A percentile compares a stretch with the other conserved stretches of the same genome.
Conservation (phyloP, 805 yeast genomes). For the Hanseniaspora clermontiae region DNA sequence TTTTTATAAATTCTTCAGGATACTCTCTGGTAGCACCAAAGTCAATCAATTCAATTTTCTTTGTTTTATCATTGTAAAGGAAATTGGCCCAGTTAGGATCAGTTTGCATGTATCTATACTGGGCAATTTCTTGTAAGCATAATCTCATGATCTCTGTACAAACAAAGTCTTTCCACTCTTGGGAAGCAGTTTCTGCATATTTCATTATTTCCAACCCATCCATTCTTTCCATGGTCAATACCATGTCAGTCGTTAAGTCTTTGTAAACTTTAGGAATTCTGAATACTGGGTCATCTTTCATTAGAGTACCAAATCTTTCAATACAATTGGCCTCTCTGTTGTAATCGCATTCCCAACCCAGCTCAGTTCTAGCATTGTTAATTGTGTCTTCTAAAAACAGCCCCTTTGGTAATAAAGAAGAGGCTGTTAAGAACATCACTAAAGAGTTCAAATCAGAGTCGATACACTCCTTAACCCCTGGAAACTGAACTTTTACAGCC, state of each 20-base stretch:
- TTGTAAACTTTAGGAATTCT: constrained; percentile 71
- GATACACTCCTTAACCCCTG: constrained; percentile 87
- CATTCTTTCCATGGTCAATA: constrained; percentile 82
- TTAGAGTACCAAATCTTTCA: constrained; percentile 50
- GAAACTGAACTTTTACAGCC: constrained; percentile 93
- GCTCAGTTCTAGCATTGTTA: constrained; percentile 82
- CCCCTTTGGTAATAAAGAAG: constrained; percentile 79
- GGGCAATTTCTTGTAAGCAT: constrained; percentile 72
- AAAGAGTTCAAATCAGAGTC: constrained; percentile 88
- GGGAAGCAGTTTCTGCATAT: constrained; percentile 43
- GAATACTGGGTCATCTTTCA: constrained; percentile 50
- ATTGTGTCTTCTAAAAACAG: constrained; percentile 81
- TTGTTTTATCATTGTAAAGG: constrained; percentile 58
- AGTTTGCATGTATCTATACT: constrained; percentile 88
- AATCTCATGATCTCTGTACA: constrained; percentile 78
- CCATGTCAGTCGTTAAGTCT: constrained; percentile 65
- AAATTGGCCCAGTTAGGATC: constrained; percentile 99
- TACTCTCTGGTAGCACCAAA: constrained; percentile 91
- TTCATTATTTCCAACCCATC: constrained; percentile 71
- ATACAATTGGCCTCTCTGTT: constrained; percentile 73
- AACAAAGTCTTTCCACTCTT: constrained; percentile 66
- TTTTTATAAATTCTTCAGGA: constrained; percentile 48
- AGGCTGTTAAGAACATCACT: constrained; percentile 69
- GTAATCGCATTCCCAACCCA: constrained; percentile 97
- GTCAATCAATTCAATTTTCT: constrained; percentile 73